These are phyloP conservation scores for Entonaema liquescens DNA, from an alignment of 495 filamentous ascomycete genomes.

Conservation along the genomic window DNA sequence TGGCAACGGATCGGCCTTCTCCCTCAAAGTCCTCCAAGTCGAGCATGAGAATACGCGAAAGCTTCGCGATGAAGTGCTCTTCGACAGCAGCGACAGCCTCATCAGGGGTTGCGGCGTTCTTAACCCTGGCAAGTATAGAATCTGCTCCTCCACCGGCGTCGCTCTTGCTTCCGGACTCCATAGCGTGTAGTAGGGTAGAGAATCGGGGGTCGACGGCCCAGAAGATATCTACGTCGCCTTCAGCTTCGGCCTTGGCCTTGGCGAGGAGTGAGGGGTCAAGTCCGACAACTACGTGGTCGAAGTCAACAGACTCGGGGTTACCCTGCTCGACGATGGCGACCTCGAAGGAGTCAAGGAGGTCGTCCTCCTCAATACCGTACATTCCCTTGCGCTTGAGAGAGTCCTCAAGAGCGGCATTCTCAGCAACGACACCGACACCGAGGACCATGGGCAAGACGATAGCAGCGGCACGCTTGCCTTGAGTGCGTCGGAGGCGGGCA, in stretches of 20 bases:
- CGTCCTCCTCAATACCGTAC: slow-evolving; percentile 53
- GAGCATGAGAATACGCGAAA: slow-evolving; percentile 47
- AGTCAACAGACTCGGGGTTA: not conserved
- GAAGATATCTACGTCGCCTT: slow-evolving; percentile 29
- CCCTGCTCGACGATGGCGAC: slow-evolving; percentile 33
- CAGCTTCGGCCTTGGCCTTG: slow-evolving; percentile 24
- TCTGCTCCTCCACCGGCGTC: slow-evolving; percentile 12
- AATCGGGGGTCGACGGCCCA: slow-evolving; percentile 44
- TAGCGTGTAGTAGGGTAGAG: slow-evolving; percentile 27
- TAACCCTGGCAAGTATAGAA: slow-evolving; percentile 13
- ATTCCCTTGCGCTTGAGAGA: slow-evolving; percentile 47
- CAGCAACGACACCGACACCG: slow-evolving; percentile 52
- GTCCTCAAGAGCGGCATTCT: slow-evolving; percentile 49
- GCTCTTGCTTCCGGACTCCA: slow-evolving; percentile 4
- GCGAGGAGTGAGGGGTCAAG: slow-evolving; percentile 46
- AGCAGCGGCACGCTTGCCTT: slow-evolving; percentile 34
- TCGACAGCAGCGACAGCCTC: slow-evolving; percentile 23
- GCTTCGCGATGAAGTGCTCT: slow-evolving; percentile 43
- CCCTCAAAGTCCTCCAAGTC: slow-evolving; percentile 37
- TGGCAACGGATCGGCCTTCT: slow-evolving; percentile 42
- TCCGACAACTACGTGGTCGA: slow-evolving; percentile 44
- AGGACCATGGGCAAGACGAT: slow-evolving; percentile 48
- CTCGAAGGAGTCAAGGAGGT: slow-evolving; percentile 48
- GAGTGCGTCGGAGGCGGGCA: slow-evolving; percentile 32
- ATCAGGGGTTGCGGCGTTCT: slow-evolving; percentile 14